Conservation (phyloP, 2,329 filamentous ascomycete genomes). For the Pseudocercospora eumusae region DNA sequence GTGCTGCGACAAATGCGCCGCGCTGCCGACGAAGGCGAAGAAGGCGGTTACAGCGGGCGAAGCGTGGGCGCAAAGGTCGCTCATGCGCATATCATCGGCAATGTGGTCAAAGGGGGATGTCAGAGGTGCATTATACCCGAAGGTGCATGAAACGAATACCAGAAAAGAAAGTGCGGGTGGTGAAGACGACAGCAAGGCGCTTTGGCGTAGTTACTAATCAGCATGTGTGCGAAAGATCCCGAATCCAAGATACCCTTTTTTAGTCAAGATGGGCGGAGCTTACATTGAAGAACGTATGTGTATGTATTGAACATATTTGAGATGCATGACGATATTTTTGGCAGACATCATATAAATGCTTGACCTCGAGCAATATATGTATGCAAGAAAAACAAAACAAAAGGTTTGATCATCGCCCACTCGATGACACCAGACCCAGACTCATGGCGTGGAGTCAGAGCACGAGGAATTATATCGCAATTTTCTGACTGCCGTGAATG, state of each 20-base stretch:
- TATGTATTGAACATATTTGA: neutral
- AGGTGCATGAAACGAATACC: slow-evolving; percentile 15
- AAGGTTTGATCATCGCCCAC: too few relatives aligned
- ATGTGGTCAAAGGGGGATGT: slow-evolving; percentile 49
- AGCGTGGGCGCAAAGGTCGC: slow-evolving; percentile 86
- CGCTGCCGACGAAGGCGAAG: slow-evolving; percentile 49
- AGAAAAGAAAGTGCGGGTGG: neutral
- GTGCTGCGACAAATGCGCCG: slow-evolving; percentile 48
- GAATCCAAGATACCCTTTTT: neutral
- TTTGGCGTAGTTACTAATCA: neutral
- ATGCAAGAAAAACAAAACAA: too few relatives aligned
- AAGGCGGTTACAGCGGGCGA: slow-evolving; percentile 47
- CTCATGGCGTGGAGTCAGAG: too few relatives aligned
- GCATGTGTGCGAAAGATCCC: neutral
- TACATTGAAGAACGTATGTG: neutral
- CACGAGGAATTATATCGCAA: too few relatives aligned
- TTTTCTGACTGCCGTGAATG: neutral
- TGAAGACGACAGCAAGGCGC: neutral
- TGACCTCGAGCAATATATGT: too few relatives aligned
- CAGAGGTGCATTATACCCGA: slow-evolving; percentile 25
- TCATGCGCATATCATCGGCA: slow-evolving; percentile 74
- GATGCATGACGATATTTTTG: neutral
- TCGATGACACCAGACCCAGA: too few relatives aligned
- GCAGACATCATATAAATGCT: too few relatives aligned
- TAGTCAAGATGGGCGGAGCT: neutral